phyloP scores from a whole-genome alignment of 116 monocot genomes.

The Iris pallida region DNA sequence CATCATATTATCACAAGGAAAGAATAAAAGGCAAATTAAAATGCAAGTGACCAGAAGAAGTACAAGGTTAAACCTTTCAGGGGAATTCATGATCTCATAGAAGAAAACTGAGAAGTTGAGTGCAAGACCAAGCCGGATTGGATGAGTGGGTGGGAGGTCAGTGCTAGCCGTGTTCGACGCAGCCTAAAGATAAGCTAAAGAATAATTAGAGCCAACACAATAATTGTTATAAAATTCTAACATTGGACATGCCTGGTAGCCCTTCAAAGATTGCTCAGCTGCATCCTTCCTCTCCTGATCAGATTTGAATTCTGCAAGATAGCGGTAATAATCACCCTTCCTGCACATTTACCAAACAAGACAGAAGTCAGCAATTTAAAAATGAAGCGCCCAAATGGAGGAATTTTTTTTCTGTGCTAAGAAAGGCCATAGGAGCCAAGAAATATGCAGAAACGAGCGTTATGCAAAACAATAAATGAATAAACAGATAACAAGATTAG shows the following conservation, averaged over 20 bases:
- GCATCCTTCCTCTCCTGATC: constrained; percentile 44
- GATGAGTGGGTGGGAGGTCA: constrained; percentile 58
- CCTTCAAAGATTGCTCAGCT: constrained; percentile 51
- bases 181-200: constrained; percentile 17
- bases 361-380: not conserved
- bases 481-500: too few relatives aligned
- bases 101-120: constrained; percentile 72
- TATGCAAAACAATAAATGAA: not conserved
- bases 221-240: not conserved
- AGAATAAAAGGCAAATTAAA: not conserved
- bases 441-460: not conserved
- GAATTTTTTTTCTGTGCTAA: not conserved
- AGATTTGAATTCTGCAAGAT: constrained; percentile 54
- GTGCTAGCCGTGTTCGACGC: constrained; percentile 37
- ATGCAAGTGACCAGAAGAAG: not conserved
- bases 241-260: constrained; percentile 34
- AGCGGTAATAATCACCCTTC: constrained; percentile 71
- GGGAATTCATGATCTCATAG: constrained; percentile 59
- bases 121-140: constrained; percentile 72
- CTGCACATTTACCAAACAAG: constrained; percentile 18
- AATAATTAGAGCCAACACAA: not conserved
- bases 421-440: not conserved
- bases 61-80: constrained; percentile 33
- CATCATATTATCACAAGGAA: not conserved
- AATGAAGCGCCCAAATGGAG: not conserved